A percentile compares a stretch with the other conserved stretches of the same genome.
These are phyloP conservation scores for Chlamydomonas incerta DNA, from an alignment of 139 green algal genomes.

Conservation along the genomic window DNA sequence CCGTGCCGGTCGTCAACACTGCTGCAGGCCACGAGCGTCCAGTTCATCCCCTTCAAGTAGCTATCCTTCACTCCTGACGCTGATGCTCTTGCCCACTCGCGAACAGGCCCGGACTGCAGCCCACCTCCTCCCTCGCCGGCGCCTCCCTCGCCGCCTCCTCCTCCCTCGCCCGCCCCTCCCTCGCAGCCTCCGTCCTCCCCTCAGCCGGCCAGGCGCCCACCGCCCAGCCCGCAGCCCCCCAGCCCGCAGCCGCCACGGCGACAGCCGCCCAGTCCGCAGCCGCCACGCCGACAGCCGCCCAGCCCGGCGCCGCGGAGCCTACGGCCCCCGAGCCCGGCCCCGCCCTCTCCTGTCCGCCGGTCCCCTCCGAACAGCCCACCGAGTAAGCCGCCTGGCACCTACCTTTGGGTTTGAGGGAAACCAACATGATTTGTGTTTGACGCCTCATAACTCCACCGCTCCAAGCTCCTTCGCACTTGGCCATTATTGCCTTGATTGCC, in stretches of 20 bases:
- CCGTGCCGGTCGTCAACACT: neutral
- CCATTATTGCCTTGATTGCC: no score
- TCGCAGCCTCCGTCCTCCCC: neutral
- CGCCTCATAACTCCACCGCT: no score
- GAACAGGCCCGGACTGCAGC: neutral
- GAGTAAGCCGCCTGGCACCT: neutral
- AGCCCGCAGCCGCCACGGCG: neutral
- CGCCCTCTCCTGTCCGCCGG: neutral
- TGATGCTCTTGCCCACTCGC: neutral
- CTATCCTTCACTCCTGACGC: no score
- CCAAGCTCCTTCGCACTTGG: no score
- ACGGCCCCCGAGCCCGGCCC: neutral
- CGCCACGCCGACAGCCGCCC: neutral
- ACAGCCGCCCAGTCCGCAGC: neutral
- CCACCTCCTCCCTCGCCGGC: neutral
- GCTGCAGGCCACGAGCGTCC: neutral
- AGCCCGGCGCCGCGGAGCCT: neutral
- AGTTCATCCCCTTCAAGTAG: no score
- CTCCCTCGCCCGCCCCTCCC: no score
- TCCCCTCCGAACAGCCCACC: neutral
- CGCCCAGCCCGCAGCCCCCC: neutral
- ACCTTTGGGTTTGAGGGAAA: no score
- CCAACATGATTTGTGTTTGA: no score
- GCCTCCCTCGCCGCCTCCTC: no score
- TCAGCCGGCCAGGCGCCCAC: neutral